These are phyloP conservation scores for Globisporangium carolinianum DNA, from an alignment of 352 stramenopile species.

Conservation along the genomic window DNA sequence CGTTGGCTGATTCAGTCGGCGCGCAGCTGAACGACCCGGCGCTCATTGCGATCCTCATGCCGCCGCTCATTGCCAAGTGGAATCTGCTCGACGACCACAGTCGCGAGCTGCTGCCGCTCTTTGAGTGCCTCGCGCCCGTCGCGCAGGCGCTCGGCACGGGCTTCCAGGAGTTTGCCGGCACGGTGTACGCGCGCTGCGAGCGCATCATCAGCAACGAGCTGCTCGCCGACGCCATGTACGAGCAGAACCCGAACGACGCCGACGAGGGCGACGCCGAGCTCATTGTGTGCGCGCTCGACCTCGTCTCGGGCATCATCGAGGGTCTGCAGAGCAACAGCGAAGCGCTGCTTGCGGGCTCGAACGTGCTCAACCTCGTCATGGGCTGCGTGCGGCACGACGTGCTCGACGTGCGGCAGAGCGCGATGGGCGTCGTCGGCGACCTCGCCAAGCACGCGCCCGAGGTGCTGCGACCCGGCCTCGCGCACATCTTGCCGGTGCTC, in stretches of 20 bases:
- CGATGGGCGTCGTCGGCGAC: constrained; percentile 86
- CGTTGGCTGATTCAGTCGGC: constrained; percentile 92
- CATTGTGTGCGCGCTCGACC: constrained; percentile 83
- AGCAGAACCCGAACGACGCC: constrained; percentile 69
- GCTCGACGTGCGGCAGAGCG: constrained; percentile 84
- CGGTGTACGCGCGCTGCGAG: constrained; percentile 74
- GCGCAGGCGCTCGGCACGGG: constrained; percentile 76
- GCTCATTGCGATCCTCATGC: constrained; percentile 91
- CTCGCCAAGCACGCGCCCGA: constrained; percentile 79
- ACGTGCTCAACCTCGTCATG: constrained; percentile 86
- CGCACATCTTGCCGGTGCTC: constrained; percentile 71
- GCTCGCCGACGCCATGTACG: constrained; percentile 70
- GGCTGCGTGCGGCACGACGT: constrained; percentile 82
- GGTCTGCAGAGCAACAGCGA: constrained; percentile 73
- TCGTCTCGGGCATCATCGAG: constrained; percentile 88
- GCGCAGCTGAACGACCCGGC: constrained; percentile 88
- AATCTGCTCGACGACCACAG: constrained; percentile 73
- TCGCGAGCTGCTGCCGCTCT: constrained; percentile 79
- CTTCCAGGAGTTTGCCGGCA: constrained; percentile 85
- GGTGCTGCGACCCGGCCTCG: constrained; percentile 65
- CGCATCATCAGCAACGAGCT: constrained; percentile 82
- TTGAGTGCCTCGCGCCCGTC: constrained; percentile 87
- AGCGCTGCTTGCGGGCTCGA: constrained; percentile 67
- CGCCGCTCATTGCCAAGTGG: constrained; percentile 91
- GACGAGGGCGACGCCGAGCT: constrained; percentile 88